Evolutionary conservation across 352 stramenopile species (phyloP), one percentile per base, ranked within the genome.

Genomic region (Globisporangium okanoganense): DNA sequence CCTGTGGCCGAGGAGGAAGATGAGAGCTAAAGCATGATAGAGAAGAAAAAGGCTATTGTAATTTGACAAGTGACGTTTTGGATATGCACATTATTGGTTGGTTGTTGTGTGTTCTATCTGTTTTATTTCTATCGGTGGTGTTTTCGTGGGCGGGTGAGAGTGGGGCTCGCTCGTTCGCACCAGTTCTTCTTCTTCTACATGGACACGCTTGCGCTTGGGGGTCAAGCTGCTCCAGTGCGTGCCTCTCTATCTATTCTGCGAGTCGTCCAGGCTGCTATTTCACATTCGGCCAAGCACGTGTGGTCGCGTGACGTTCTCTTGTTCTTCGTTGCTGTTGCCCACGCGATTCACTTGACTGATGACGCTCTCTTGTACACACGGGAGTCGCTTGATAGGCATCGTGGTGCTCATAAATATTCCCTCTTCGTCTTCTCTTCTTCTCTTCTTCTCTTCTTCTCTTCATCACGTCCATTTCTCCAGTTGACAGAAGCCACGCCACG

Each of bases 61-160:
- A 58, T 58, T 58, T 58, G 53, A 58, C 45, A 58, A 58, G 53
- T 58, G 38, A 43, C 56, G 56, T 62, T 44, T 54, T 55, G 55
- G 25, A 54, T 44, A 48, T 49, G n/a, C 38, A 44, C 13, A 20
- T 18, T 14, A 31, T 47, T 50, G 22, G 35, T 48, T 31, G 24
- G 38, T 18, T 49, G 36, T 31, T 56, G 56, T 35, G 29, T 38
- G 24, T 48, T 45, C 49, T 56, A 41, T 56, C 20, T 56, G 49
- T 56, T 56, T 41, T 56, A 29, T 9, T 56, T 56, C 49, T 56
- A 56, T 56, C 8, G 16, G 27, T 55, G 9, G 8, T 24, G n/a
- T n/a, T n/a, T n/a, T n/a, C n/a, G n/a, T n/a, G n/a, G n/a, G n/a
- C n/a, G n/a, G n/a, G n/a, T n/a, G n/a, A n/a, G n/a, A n/a, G n/a